These are phyloP conservation scores for Leptodermis oblonga DNA, from an alignment of 257 asterid genomes.

Conservation along the genomic window DNA sequence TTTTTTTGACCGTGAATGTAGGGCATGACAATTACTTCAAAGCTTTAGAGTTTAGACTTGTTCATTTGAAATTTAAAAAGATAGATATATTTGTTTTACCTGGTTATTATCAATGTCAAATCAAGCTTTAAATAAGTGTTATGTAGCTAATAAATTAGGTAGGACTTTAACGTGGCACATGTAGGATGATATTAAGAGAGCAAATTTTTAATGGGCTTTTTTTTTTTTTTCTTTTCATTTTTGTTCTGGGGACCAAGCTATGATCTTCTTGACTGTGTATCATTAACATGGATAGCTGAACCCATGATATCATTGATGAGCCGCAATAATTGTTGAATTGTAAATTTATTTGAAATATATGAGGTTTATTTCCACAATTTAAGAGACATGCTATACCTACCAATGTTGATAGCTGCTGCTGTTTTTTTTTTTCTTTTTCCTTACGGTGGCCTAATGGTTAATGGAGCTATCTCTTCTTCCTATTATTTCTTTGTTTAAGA, in stretches of 20 bases:
- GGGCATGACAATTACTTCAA: background rate
- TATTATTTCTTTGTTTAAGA: background rate
- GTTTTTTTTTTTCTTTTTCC: background rate
- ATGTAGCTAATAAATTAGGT: background rate
- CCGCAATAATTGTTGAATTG: background rate
- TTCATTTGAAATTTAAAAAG: background rate
- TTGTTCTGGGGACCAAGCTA: conserved; percentile 15
- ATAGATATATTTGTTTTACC: background rate
- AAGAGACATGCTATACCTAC: background rate
- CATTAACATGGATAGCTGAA: conserved; percentile 6
- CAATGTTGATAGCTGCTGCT: background rate
- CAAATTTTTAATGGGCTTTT: conserved; percentile 40
- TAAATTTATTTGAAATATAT: background rate
- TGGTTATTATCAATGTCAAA: background rate
- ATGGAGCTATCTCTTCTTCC: background rate
- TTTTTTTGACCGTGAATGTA: background rate
- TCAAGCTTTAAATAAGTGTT: background rate
- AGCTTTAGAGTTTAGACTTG: background rate
- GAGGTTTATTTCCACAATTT: background rate
- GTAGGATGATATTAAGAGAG: conserved; percentile 24
- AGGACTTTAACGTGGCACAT: conserved; percentile 19
- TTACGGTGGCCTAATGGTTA: too few relatives aligned
- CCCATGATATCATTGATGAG: conserved; percentile 10
- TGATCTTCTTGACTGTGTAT: conserved; percentile 10
- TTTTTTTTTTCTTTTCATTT: conserved; percentile 10